Conservation (phyloP, 768 basidiomycete species). For the Mycena rosella region DNA sequence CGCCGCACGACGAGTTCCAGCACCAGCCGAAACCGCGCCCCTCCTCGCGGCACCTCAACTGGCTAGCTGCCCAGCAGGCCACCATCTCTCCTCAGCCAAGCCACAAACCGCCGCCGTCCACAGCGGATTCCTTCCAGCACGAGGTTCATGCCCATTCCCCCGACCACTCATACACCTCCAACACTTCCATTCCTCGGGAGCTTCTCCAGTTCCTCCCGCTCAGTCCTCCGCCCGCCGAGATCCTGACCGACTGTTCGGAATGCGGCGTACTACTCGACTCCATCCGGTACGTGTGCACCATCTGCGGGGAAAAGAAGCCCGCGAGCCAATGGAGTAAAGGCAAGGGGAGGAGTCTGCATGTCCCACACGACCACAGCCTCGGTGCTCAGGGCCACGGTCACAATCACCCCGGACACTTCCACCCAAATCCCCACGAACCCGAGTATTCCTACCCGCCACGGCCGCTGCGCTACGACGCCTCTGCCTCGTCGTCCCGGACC, state of each 20-base stretch:
- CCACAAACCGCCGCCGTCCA: slow-evolving; percentile 42
- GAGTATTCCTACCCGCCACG: slow-evolving; percentile 34
- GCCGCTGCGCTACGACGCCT: slow-evolving; percentile 24
- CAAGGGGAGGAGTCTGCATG: slow-evolving; percentile 58
- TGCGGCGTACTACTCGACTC: slow-evolving; percentile 82
- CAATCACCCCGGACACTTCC: slow-evolving; percentile 4
- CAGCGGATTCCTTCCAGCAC: slow-evolving; percentile 46
- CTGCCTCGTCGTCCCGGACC: slow-evolving; percentile 31
- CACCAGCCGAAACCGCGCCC: slow-evolving; percentile 61
- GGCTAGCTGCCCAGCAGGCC: slow-evolving; percentile 70
- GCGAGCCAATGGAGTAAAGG: slow-evolving; percentile 55
- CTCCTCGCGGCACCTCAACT: slow-evolving; percentile 74
- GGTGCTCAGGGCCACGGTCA: slow-evolving; percentile 39
- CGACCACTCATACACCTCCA: slow-evolving; percentile 38
- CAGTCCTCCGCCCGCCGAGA: slow-evolving; percentile 65
- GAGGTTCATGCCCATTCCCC: slow-evolving; percentile 41
- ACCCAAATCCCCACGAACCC: slow-evolving; percentile 15
- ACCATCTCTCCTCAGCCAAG: slow-evolving; percentile 28
- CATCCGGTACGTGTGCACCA: slow-evolving; percentile 92
- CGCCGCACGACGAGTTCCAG: slow-evolving; percentile 43
- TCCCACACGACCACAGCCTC: slow-evolving; percentile 41
- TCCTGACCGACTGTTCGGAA: slow-evolving; percentile 85
- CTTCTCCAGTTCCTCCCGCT: slow-evolving; percentile 65
- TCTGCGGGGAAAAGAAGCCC: slow-evolving; percentile 85
- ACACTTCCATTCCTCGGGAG: slow-evolving; percentile 61